Evolutionary conservation across 2,329 filamentous ascomycete species (phyloP).

Genomic region (Thelonectria blattea): DNA sequence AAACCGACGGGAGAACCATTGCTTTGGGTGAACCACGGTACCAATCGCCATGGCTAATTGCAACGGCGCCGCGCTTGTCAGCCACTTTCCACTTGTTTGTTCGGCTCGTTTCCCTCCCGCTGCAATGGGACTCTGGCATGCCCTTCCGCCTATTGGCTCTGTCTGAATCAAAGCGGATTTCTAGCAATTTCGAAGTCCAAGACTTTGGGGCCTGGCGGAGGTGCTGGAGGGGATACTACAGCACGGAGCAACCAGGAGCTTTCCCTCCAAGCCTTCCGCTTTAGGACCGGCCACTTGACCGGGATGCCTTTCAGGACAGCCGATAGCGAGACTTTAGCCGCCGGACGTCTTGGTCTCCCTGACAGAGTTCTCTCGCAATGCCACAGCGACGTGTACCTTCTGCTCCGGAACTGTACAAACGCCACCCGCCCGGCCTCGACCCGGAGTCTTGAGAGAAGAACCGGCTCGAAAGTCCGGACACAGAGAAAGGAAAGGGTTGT

Average conservation of each 20-base stretch:
- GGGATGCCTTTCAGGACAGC: slow-evolving; percentile 23
- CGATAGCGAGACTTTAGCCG: slow-evolving; percentile 30
- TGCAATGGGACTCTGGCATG: slow-evolving; percentile 1
- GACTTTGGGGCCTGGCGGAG: background rate
- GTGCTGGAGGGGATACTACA: slow-evolving; percentile 27
- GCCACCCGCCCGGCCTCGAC: background rate
- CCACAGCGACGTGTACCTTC: slow-evolving; percentile 1
- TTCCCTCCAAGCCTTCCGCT: slow-evolving; percentile 32
- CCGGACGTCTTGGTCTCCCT: background rate
- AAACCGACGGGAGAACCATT: background rate
- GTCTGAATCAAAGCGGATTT: slow-evolving; percentile 12
- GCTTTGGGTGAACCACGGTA: background rate
- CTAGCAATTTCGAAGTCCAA: background rate
- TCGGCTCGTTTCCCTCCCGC: background rate
- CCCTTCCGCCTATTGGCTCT: slow-evolving; percentile 16
- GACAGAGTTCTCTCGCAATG: slow-evolving; percentile 2
- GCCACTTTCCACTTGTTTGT: slow-evolving; percentile 1
- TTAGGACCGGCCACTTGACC: slow-evolving; percentile 36
- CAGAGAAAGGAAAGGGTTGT: background rate
- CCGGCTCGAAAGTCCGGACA: background rate
- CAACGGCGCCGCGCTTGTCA: slow-evolving; percentile 1
- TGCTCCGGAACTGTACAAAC: background rate
- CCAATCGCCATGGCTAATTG: slow-evolving; percentile 2
- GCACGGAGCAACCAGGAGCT: slow-evolving; percentile 30
- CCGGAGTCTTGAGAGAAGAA: background rate